Evolutionary conservation across 2,329 filamentous ascomycete genomes (phyloP), one percentile per base, ranked within the genome.

Genomic region (Colletotrichum sp.): DNA sequence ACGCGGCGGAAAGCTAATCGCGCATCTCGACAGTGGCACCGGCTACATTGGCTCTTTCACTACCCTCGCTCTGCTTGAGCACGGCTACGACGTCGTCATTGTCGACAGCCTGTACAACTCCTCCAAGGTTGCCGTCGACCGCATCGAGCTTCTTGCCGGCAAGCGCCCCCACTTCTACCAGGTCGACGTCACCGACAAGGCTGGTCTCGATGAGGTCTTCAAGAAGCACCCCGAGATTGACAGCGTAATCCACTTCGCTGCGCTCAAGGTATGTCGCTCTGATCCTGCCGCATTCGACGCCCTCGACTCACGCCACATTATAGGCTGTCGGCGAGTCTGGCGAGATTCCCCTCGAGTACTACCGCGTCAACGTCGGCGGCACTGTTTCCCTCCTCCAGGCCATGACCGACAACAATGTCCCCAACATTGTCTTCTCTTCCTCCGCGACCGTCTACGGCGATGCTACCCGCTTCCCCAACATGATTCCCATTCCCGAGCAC

Each of bases 21-120:
- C 71, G 30, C 34, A 57, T 59, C 52, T 36, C 61, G 61, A 76
- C 84, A 98, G 97, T 91, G 97, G 97, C 83, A 98, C 96, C 79
- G 97, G 97, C 89, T 99, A 99, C 90, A 99, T 99, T 87, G 97
- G 97, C 85, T 99, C 96, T 67, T 99, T 99, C 90, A 99, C 97
- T 77, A 90, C 95, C 72, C 93, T 99, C 68, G 94, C 96, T 70
- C 95, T 99, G 30, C 95, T 99, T 80, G 91, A 98, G 84, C 95
- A 97, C 83, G 96, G 93, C 85, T 99, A 99, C 91, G 93, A 99
- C 85, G 97, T 99, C 78, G 94, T 99, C 85, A 95, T 99, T 79
- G 93, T 97, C 80, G 97, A 99, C 89, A 99, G 93, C 87, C 92
- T 99, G 80, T 98, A 98, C 93, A 99, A 99, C 88, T 98, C 97